A percentile compares a stretch with the other conserved stretches of the same genome.
Conservation (phyloP, 805 yeast species). For the Priceomyces haplophilus region DNA sequence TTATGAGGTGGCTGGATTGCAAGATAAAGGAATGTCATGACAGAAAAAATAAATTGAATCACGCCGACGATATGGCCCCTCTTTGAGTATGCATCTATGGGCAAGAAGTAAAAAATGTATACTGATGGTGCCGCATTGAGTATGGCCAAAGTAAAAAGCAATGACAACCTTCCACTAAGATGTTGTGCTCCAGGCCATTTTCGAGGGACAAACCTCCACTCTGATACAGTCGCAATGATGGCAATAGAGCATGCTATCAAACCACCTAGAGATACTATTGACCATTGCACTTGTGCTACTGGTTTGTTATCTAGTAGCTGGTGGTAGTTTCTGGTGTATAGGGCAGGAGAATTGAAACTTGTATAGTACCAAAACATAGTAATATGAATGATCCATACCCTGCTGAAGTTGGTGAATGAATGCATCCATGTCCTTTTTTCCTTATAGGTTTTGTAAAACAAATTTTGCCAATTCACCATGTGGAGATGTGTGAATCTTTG, state of each 20-base stretch:
- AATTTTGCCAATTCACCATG: conserved; percentile 38
- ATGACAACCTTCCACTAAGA: conserved; percentile 13
- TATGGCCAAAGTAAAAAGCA: conserved; percentile 13
- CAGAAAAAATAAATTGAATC: conserved; percentile 26
- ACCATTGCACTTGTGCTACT: conserved; percentile 40
- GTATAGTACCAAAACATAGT: conserved; percentile 52
- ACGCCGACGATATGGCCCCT: conserved; percentile 22
- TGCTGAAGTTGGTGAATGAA: conserved; percentile 45
- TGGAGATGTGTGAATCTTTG: conserved; percentile 31
- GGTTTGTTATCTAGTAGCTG: conserved; percentile 44
- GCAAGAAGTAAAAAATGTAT: conserved; percentile 25
- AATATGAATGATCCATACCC: conserved; percentile 54
- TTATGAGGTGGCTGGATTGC: conserved; percentile 24
- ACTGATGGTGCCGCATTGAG: conserved; percentile 28
- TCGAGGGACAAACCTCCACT: conserved; percentile 25
- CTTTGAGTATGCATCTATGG: conserved; percentile 21
- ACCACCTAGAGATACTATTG: conserved; percentile 47
- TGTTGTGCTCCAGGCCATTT: conserved; percentile 21
- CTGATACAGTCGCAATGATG: conserved; percentile 23
- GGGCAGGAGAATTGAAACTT: conserved; percentile 47
- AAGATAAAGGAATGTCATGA: conserved; percentile 27
- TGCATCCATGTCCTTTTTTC: conserved; percentile 53
- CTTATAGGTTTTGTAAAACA: conserved; percentile 44
- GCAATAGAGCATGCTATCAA: conserved; percentile 34
- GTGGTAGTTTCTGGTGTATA: conserved; percentile 43